Evolutionary conservation across 2,329 filamentous ascomycete genomes (phyloP), one percentile per base, ranked within the genome.

Genomic region (Blumeria hordei): DNA sequence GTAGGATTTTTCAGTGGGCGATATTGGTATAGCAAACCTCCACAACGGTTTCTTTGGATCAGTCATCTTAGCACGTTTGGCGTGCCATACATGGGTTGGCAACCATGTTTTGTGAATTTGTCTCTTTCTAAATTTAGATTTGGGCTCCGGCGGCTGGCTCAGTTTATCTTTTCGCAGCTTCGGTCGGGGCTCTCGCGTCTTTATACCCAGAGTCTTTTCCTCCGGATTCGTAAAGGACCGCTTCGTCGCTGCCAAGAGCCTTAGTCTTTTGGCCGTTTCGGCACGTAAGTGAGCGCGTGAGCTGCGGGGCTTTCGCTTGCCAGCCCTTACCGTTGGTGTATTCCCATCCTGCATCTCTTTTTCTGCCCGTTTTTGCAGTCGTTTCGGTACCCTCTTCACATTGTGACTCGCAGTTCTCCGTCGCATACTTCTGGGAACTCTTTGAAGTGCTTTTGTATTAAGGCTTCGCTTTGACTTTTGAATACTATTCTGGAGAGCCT

Each of bases 391-490:
- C 58, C 83, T 78, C 69, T 90, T 94, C 37, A 85, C 84, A 74
- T 98, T 95, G 69, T 98, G 92, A 66, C 88, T 94, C 18, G 90
- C 92, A 0, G 90, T 94, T 62, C 92, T 76, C 59, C 92, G 75
- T 60, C 92, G 75, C 75, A 98, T 70, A 53, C 82, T 80, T 60
- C 87, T 78, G 1, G 92, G 92, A 5, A 98, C 84, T 61, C 86
- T 78, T 67, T 98, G 92, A 64, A 96, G 96, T 12, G 90, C 88
- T 54, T 90, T 76, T 56, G 78, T 80, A 45, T 76, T 71, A 55
- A 72, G 69, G 41, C 71, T 69, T 5, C 69, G 69, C 66, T 84
- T 88, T 50, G 85, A 83, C 37, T 77, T 79, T 55, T 76, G 74
- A 75, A 96, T 92, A 57, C 85, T 86, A 63, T 81, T 74, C 65